phyloP scores from a whole-genome alignment of 2,329 filamentous ascomycete genomes.

The Penicillium sp. region DNA sequence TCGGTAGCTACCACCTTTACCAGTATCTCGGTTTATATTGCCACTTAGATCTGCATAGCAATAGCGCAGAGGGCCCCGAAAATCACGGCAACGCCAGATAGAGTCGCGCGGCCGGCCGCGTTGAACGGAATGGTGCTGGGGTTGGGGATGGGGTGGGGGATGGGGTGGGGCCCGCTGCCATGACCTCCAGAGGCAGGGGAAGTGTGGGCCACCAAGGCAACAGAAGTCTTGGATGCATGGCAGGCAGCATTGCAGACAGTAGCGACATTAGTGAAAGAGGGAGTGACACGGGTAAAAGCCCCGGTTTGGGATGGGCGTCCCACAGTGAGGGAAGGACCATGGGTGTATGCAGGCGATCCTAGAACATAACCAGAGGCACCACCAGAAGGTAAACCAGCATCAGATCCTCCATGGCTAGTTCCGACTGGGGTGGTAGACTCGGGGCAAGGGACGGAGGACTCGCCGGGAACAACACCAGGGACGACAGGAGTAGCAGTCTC shows the following conservation, averaged over 20 bases:
- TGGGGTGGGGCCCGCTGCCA: not conserved
- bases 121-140: slow-evolving; percentile 19
- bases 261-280: slow-evolving; percentile 2
- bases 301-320: not conserved
- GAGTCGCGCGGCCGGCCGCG: slow-evolving; percentile 24
- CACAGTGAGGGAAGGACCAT: not conserved
- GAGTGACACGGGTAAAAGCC: slow-evolving; percentile 1
- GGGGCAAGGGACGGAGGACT: not conserved
- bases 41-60: slow-evolving; percentile 26
- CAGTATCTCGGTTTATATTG: not conserved
- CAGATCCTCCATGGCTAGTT: not conserved
- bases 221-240: not conserved
- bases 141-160: slow-evolving; percentile 6
- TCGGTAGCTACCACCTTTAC: not conserved
- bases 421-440: not conserved
- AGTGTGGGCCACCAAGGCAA: slow-evolving; percentile 5
- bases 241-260: slow-evolving; percentile 5
- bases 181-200: slow-evolving; percentile 5
- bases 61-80: slow-evolving; percentile 22
- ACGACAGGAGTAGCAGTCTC: not conserved
- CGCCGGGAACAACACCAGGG: not conserved
- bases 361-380: not conserved
- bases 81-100: slow-evolving; percentile 23
- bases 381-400: not conserved
- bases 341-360: not conserved